These are phyloP conservation scores for Cladophialophora psammophila DNA, from an alignment of 2,329 filamentous ascomycete genomes.

Conservation along the genomic window DNA sequence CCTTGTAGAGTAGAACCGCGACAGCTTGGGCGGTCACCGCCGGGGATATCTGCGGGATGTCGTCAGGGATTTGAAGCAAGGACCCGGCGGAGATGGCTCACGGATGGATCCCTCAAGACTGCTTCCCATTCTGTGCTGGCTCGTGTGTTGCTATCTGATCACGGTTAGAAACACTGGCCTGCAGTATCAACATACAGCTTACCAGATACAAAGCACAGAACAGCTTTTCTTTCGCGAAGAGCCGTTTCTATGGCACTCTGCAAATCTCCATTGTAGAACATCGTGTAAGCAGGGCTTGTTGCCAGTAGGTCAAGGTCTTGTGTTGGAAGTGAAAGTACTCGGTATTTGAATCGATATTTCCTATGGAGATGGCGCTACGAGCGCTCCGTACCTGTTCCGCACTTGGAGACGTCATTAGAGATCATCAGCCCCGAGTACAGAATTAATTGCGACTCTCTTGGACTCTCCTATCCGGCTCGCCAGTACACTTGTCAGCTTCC, in stretches of 20 bases:
- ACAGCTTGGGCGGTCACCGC: slow-evolving; percentile 65
- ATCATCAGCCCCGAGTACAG: neutral
- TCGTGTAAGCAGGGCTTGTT: slow-evolving; percentile 46
- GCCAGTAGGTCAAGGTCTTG: neutral
- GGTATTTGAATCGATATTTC: neutral
- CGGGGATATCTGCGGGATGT: slow-evolving; percentile 47
- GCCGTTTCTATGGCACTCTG: slow-evolving; percentile 82
- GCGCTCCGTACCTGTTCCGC: too few relatives aligned
- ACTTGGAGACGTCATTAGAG: neutral
- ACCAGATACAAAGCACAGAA: slow-evolving; percentile 87
- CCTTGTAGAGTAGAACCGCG: slow-evolving; percentile 72
- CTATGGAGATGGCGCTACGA: neutral
- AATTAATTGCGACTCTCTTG: neutral
- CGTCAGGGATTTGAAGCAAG: slow-evolving; percentile 15
- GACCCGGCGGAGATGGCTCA: slow-evolving; percentile 50
- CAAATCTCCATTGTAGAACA: slow-evolving; percentile 84
- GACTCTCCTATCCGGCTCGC: too few relatives aligned
- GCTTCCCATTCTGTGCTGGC: slow-evolving; percentile 77
- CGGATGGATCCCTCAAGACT: slow-evolving; percentile 48
- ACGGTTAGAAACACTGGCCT: slow-evolving; percentile 9
- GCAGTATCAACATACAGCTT: slow-evolving; percentile 38
- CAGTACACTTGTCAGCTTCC: too few relatives aligned
- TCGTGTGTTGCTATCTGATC: slow-evolving; percentile 69
- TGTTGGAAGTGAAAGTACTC: neutral
- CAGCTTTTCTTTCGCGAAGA: slow-evolving; percentile 75